Base-by-base conservation (phyloP, 2,329 filamentous ascomycete species). In the Colletotrichum tropicicola region DNA sequence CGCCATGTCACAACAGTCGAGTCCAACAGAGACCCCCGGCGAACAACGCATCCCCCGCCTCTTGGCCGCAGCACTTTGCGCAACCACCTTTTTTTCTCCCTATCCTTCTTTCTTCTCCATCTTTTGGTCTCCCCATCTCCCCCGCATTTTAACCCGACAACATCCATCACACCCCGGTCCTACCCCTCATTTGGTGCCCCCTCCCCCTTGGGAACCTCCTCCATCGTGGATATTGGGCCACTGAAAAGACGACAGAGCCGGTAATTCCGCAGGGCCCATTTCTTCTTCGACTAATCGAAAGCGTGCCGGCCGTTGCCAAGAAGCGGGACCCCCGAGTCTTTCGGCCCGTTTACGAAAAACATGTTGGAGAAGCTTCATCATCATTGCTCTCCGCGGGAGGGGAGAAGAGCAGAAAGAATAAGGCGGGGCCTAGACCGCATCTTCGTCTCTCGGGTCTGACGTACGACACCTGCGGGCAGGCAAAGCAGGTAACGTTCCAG, bases 281-380 rank as follows among this genome's bases (percentile, higher is more conserved):
- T 47, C 23, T 17, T 7, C 44, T 27, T 25, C 27, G 23, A 17
- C 55, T 3, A 51, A 59, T 51, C 35, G 13, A 28, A 30, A 58
- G 19, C 28, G 13, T 32, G 56, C 21, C 17, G 54, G 9, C 41
- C 55, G 47, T 35, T 30, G 61, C 61, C 61, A 65, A 55, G 57
- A 4, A 28, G 61, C 37, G 57, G 57, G 43, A 45, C 37, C 13
- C 15, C 23, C 43, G 17, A 65, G 35, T 37, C 27, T 61, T 61
- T 65, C 57, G 61, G 61, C 57, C 57, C 57, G 27, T 65, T 61
- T 65, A 49, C 43, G n/a, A 30, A 21, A 30, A 41, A 4, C 6
- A 15, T 15, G 21, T 21, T 39, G 30, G 48, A 37, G 49, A 10
- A 61, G n/a, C 60, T 43, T 32, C 30, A 21, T 48, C 10, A 19